Percentiles rank a stretch among this genome's conserved stretches.
Conservation (phyloP, 495 filamentous ascomycete genomes). For the Parathielavia hyrcaniae region DNA sequence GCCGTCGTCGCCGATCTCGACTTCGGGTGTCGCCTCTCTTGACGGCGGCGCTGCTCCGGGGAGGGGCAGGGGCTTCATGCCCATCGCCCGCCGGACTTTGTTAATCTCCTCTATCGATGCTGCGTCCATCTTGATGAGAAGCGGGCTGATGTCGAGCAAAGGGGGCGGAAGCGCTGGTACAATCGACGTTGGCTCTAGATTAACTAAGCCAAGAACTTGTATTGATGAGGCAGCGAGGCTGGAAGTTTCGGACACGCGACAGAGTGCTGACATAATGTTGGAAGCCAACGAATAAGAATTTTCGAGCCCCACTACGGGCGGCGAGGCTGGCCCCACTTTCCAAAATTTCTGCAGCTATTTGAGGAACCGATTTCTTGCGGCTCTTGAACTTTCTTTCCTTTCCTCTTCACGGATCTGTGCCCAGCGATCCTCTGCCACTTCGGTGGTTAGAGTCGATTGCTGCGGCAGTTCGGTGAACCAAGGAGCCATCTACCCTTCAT, state of each 20-base stretch:
- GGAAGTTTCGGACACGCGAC: too few relatives aligned
- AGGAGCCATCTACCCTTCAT: constrained; percentile 67
- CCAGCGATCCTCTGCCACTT: constrained; percentile 59
- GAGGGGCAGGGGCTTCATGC: constrained; percentile 84
- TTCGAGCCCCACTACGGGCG: background rate
- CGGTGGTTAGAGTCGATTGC: constrained; percentile 64
- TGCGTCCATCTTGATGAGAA: constrained; percentile 58
- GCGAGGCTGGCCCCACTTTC: constrained; percentile 22
- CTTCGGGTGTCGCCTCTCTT: constrained; percentile 28
- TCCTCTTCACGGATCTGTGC: constrained; percentile 72
- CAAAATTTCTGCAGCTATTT: constrained; percentile 28
- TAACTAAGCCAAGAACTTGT: constrained; percentile 4
- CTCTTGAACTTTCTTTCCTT: constrained; percentile 33
- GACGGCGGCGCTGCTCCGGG: constrained; percentile 49
- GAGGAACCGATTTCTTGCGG: constrained; percentile 1
- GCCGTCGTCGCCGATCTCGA: constrained; percentile 50
- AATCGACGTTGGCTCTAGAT: background rate
- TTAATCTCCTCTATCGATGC: constrained; percentile 92
- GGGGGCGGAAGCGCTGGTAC: background rate
- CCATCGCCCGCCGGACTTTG: constrained; percentile 80
- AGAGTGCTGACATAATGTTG: too few relatives aligned
- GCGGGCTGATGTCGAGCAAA: background rate
- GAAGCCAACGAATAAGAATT: constrained; percentile 28
- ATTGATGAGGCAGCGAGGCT: too few relatives aligned
- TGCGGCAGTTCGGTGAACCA: constrained; percentile 75